A percentile compares a stretch with the other conserved stretches of the same genome.
These are phyloP conservation scores for Centella asiatica DNA, from an alignment of 129 eudicot species.

Conservation along the genomic window DNA sequence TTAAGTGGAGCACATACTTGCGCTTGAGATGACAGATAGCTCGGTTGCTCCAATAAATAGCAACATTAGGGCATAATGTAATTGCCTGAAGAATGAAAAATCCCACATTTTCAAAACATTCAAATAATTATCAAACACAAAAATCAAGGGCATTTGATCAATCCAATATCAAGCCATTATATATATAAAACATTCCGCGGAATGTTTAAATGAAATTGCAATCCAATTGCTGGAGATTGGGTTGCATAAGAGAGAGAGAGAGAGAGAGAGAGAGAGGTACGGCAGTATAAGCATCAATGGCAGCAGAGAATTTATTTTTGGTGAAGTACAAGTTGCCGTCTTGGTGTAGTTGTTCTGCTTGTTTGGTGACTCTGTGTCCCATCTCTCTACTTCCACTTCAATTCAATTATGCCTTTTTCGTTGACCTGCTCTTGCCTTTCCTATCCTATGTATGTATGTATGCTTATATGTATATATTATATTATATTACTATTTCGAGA, in stretches of 20 bases:
- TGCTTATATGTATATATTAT: too few species aligned
- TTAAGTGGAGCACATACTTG: conserved; percentile 32
- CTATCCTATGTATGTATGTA: too few species aligned
- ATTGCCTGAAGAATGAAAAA: conserved; percentile 55
- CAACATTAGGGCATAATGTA: conserved; percentile 78
- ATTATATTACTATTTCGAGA: too few species aligned
- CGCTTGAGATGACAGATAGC: conserved; percentile 80
- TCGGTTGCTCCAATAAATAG: conserved; percentile 82
- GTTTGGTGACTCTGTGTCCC: conserved; percentile 16
- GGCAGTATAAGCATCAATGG: conserved; percentile 91
- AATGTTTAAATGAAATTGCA: too few species aligned
- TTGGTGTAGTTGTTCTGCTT: conserved; percentile 62
- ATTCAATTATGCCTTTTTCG: not conserved
- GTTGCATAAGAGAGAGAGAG: not conserved
- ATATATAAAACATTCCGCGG: too few species aligned
- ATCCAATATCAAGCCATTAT: too few species aligned
- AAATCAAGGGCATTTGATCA: too few species aligned
- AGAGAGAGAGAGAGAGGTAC: conserved; percentile 16
- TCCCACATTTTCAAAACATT: not conserved
- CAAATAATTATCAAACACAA: too few species aligned
- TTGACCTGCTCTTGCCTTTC: not conserved
- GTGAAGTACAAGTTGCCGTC: conserved; percentile 69
- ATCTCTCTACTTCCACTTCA: not conserved
- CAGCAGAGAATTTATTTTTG: conserved; percentile 66
- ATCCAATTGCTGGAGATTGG: too few species aligned